phyloP scores from a whole-genome alignment of 805 yeast genomes.

The Cyberlindnera maritima region DNA sequence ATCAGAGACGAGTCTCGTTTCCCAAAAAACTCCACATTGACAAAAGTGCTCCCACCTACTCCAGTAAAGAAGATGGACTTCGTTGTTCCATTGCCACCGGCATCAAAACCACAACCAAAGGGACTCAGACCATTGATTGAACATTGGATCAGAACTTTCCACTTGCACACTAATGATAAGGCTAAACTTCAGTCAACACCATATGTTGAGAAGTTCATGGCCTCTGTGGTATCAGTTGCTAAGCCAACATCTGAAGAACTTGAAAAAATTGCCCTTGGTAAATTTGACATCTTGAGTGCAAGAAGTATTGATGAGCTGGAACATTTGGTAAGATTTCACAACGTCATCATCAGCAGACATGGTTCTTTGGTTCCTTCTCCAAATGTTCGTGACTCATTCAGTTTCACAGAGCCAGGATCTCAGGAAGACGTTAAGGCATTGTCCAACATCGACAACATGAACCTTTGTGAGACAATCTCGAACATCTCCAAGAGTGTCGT shows the following conservation, averaged over 20 bases:
- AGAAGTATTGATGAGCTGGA: conserved; percentile 70
- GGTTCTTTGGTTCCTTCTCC: conserved; percentile 11
- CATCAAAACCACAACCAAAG: conserved; percentile 24
- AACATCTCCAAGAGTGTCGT: conserved; percentile 25
- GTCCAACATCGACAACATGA: conserved; percentile 29
- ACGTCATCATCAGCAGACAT: conserved; percentile 32
- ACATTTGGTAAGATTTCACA: conserved; percentile 46
- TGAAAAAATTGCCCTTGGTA: conserved; percentile 35
- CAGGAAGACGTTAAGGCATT: conserved; percentile 4
- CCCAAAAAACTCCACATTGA: conserved; percentile 44
- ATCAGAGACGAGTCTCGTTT: conserved; percentile 33
- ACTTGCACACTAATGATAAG: conserved; percentile 11
- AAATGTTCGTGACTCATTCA: conserved; percentile 16
- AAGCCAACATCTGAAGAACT: conserved; percentile 29
- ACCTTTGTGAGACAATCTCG: conserved; percentile 27
- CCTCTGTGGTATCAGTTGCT: conserved; percentile 28
- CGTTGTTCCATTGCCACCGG: conserved; percentile 30
- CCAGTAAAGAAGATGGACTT: conserved; percentile 63
- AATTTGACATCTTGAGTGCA: conserved; percentile 66
- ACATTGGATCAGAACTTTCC: conserved; percentile 23
- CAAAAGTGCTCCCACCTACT: conserved; percentile 57
- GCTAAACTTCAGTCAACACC: conserved; percentile 9
- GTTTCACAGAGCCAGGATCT: conserved; percentile 19
- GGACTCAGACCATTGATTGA: conserved; percentile 24
- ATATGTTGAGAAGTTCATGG: conserved; percentile 26